Evolutionary conservation across 495 filamentous ascomycete genomes (phyloP), one percentile per base, ranked within the genome.

Genomic region (Viridothelium virens): DNA sequence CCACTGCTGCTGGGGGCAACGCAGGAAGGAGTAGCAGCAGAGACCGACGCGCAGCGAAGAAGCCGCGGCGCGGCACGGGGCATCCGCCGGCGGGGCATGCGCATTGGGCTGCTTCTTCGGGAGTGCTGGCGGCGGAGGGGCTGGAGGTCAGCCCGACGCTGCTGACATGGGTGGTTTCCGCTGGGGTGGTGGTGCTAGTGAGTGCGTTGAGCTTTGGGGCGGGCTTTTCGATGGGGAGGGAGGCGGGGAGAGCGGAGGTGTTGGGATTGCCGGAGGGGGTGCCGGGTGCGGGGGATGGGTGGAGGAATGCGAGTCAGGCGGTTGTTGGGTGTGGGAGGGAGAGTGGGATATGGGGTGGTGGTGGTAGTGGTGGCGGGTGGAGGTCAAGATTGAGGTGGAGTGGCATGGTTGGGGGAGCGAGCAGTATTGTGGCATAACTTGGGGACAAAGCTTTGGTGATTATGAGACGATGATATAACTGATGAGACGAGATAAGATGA

Each of bases 201-300:
- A 90, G 88, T 2, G 94, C 93, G 1, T 86, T 97, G 62, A 92
- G 91, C 66, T 98, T 97, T 72, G 89, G 91, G 0, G 94, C 94
- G 0, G 94, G 94, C 0, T 97, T 96, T 71, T 90, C 90, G 11
- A 84, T 96, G 18, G 94, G 94, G 11, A 82, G 85, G 34, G 91
- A 96, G 72, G 89, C 91, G 1, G 91, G 91, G 0, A 81, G 85
- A 38, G 78, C 87, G 36, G 91, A 94, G 72, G 79, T 44, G 63
- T 5, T 31, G 63, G 33, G 11, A 1, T 16, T 16, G 12, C 25
- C 44, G 18, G 31, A n/a, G 0, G 63, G 63, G 5, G 44, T 18
- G 18, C 2, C 6, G 11, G 34, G 44, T 34, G 38, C 11, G 63
- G 63, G 18, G 2, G 65, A 2, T 1, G 31, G 39, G 62, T 25